Evolutionary conservation across 805 yeast genomes (phyloP), one percentile per base, ranked within the genome.

Genomic region (Groenewaldozyma salmanticensis): DNA sequence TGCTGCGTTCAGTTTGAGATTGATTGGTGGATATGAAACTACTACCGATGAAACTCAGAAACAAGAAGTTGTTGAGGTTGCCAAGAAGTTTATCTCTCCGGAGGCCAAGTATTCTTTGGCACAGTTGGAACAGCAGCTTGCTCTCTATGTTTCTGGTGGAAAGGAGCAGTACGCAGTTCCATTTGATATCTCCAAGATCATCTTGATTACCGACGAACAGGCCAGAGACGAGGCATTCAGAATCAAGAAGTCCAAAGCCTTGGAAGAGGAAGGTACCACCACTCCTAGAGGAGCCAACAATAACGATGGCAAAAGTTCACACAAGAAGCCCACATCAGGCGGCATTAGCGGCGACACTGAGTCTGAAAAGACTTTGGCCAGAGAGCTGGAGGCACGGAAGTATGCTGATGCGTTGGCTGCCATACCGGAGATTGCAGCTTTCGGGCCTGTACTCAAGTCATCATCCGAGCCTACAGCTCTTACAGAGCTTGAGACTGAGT

Each of bases 401-500:
- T 82, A 77, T 56, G 72, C 81, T 7, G 77, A 77, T 46, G 88
- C 76, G 55, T 69, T 90, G 53, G 62, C 78, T 4, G 68, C 75
- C 19, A 74, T 87, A 45, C 80, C 86, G 19, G 92, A 86, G 57
- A 71, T 88, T 53, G 70, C 75, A 16, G 66, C 65, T 2, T 86
- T 79, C 56, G 97, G 97, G 47, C 61, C 72, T 29, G 69, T 87
- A 47, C 67, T 87, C 46, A 86, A 81, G 63, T 74, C 88, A 5
- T 78, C 94, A 2, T 16, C 31, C 21, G 57, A 65, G 29, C 61
- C 68, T 27, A 67, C 75, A 42, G 76, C 80, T 50, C 74, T 90
- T 54, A 88, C 97, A 18, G 98, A 92, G 60, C 71, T 74, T 45
- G 97, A 88, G 60, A 86, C 94, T 46, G 98, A 92, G 64, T 86